Base-by-base conservation (phyloP, 163 green algal genomes). In the Botryococcus braunii region DNA sequence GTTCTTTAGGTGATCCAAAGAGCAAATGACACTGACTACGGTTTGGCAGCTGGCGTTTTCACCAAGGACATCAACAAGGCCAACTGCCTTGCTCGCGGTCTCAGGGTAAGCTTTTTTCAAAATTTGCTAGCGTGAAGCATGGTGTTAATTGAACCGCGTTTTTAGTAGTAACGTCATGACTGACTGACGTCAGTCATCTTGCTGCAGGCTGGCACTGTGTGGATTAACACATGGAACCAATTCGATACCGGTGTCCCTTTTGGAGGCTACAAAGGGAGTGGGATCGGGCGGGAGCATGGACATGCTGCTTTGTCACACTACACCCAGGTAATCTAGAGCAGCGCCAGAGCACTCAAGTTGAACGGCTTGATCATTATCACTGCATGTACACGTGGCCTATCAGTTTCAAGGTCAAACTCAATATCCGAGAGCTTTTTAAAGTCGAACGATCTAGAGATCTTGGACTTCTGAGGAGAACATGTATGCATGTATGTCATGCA, bases 191-290 rank as follows among this genome's bases (percentile, higher is more conserved):
- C n/a, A n/a, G n/a, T 89, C 43, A 75, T n/a, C n/a, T n/a, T n/a
- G n/a, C n/a, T n/a, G n/a, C n/a, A 80, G 65, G 76, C 82, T 17
- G 84, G 84, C 62, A 86, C 80, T 25, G 74, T 88, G 3, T 88
- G 82, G 63, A 27, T 85, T n/a, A 89, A 87, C 80, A 78, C 62
- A 11, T 80, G 73, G 40, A 71, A 84, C 57, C 29, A 74, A 13
- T 73, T 78, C 70, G 77, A 78, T 34, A 55, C 62, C 2, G 40
- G 62, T 6, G 69, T 84, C 40, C 80, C 77, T 2, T 84, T 84
- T 62, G 77, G 77, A 13, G 75, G 80, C 50, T 88, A 85, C 73
- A 88, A 88, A 74, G 62, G 52, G 49, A 74, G 58, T 23, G 81
- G 78, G 64, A 77, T 85, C 32, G 81, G 81, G 8, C 75, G 81